phyloP scores from a whole-genome alignment of 495 filamentous ascomycete genomes.

The Aspergillus baeticus region DNA sequence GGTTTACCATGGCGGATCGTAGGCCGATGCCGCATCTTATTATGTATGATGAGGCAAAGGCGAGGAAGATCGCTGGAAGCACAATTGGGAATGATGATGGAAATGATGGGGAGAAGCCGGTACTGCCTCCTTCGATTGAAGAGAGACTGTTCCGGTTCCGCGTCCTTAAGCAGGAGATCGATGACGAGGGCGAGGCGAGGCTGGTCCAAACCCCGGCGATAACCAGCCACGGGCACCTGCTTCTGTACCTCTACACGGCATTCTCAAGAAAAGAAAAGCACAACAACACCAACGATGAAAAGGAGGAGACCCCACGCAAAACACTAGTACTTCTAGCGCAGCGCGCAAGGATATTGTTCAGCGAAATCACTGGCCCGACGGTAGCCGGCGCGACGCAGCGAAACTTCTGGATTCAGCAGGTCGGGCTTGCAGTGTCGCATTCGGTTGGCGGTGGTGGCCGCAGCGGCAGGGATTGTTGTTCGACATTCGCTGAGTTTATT shows the following conservation, averaged over 20 bases:
- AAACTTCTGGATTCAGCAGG: conserved; percentile 11
- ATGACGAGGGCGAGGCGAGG: background rate
- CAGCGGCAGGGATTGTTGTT: too few species aligned
- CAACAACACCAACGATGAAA: background rate
- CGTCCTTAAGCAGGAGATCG: too few species aligned
- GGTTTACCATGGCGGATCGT: background rate
- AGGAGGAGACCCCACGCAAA: background rate
- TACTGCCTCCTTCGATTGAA: background rate
- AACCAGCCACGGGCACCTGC: background rate
- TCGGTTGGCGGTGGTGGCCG: too few species aligned
- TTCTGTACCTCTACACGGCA: background rate
- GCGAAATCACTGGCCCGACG: background rate
- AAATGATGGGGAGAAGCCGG: too few species aligned
- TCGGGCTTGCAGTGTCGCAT: background rate
- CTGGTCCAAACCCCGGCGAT: background rate
- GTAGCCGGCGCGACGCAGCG: background rate
- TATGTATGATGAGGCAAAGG: too few species aligned
- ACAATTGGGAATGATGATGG: too few species aligned
- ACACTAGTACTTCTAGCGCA: background rate
- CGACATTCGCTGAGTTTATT: conserved; percentile 1
- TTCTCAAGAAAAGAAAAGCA: too few species aligned
- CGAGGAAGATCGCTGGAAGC: too few species aligned
- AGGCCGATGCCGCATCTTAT: background rate
- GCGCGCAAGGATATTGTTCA: background rate
- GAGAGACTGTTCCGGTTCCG: background rate